Evolutionary conservation across 176 grass and related monocot genomes (phyloP), one percentile per base, ranked within the genome.

Genomic region (Areca catechu): DNA sequence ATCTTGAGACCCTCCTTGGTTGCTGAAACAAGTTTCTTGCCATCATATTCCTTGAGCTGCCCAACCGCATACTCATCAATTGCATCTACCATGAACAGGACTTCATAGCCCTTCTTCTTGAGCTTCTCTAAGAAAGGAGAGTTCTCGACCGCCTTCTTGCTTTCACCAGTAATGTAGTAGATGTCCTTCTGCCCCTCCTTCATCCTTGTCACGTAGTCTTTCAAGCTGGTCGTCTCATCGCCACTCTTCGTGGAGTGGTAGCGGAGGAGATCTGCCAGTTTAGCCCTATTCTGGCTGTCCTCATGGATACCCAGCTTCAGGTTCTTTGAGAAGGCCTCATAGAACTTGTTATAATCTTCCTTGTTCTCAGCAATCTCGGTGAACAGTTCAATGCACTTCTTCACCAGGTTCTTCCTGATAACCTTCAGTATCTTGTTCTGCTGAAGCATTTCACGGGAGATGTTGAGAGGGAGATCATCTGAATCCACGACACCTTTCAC

Each of bases 121-220:
- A 62, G 18, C 6, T 19, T 62, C 5, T 62, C 60, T 34, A 62
- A 62, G 60, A 62, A 62, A 7, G 60, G 60, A 25, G 60, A 62
- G 60, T 62, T 62, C 19, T 62, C 60, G 2, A 62, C 60, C 1
- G 60, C 60, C 48, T 62, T 62, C 60, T 62, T 62, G 34, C 34
- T 62, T 43, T 62, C 60, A 15, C 60, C 60, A 0, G 34, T 49
- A 5, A 62, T 62, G 34, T 62, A 62, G 24, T 62, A 49, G 60
- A 62, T 62, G 34, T 62, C 60, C 60, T 62, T 62, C n/a, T 62
- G 60, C 1, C 60, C 60, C 18, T 62, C 60, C 30, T 62, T 62
- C 60, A 62, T 62, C 18, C 60, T 62, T 10, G 60, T 62, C 3
- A 23, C 60, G 3, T 62, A 62, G 60, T 62, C 60, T 22, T 62